A percentile compares a stretch with the other conserved stretches of the same genome.
Conservation (phyloP, 768 basidiomycete species). For the Porphyrellus cyaneotinctus region DNA sequence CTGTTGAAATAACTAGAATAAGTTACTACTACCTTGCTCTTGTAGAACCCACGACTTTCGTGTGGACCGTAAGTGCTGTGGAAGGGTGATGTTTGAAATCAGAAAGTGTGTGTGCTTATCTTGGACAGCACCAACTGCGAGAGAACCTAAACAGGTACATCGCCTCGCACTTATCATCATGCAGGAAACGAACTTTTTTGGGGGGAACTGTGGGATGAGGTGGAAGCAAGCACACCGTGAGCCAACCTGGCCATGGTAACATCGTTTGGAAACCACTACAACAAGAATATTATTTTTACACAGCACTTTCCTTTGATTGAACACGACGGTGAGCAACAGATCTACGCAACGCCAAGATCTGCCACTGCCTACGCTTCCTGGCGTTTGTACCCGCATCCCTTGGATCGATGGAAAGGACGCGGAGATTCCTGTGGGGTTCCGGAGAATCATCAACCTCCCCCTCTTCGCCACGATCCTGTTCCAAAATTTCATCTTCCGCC, state of each 20-base stretch:
- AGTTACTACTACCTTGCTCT: too few species aligned
- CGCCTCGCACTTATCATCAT: too few species aligned
- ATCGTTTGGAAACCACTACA: not conserved
- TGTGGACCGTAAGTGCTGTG: too few species aligned
- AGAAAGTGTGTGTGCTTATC: too few species aligned
- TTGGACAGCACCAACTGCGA: too few species aligned
- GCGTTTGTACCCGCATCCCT: constrained; percentile 37
- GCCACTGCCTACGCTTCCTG: constrained; percentile 45
- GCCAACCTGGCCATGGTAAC: not conserved
- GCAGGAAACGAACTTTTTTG: too few species aligned
- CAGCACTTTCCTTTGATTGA: constrained; percentile 5
- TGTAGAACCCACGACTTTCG: too few species aligned
- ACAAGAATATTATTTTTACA: not conserved
- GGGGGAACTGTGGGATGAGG: too few species aligned
- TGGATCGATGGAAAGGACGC: constrained; percentile 48
- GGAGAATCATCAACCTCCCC: constrained; percentile 73
- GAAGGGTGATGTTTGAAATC: too few species aligned
- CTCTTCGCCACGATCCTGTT: constrained; percentile 75
- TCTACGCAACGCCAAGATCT: constrained; percentile 41
- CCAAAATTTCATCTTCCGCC: constrained; percentile 71
- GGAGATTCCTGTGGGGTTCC: constrained; percentile 51
- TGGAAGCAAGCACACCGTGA: too few species aligned
- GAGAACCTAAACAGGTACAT: too few species aligned
- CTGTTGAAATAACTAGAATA: too few species aligned
- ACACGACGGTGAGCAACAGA: constrained; percentile 24